A percentile compares a stretch with the other conserved stretches of the same genome.
phyloP scores from a whole-genome alignment of 148 eudicot species.

The Linanthus parryae region DNA sequence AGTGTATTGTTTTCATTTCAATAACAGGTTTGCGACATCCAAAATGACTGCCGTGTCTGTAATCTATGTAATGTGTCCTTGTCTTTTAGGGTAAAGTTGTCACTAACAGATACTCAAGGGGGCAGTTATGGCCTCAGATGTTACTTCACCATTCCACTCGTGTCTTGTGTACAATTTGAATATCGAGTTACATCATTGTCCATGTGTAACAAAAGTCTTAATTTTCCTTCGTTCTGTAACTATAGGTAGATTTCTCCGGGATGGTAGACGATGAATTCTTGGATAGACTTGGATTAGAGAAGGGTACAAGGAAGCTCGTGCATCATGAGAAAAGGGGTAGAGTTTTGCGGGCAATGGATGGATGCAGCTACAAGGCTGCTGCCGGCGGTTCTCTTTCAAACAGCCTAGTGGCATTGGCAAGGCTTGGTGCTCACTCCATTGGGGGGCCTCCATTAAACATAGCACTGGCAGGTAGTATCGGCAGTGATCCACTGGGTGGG shows the following conservation, averaged over 20 bases:
- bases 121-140: not conserved
- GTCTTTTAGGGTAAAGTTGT: too few relatives aligned
- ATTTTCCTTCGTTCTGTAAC: not conserved
- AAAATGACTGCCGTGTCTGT: not conserved
- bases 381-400: slow-evolving; percentile 99
- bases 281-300: slow-evolving; percentile 63
- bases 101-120: too few relatives aligned
- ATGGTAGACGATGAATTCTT: slow-evolving; percentile 76
- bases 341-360: slow-evolving; percentile 94
- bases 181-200: too few relatives aligned
- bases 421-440: slow-evolving; percentile 75
- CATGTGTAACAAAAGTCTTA: not conserved
- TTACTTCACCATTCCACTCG: not conserved
- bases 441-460: slow-evolving; percentile 70
- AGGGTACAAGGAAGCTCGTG: slow-evolving; percentile 85
- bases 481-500: slow-evolving; percentile 95
- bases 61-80: not conserved
- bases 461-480: slow-evolving; percentile 96
- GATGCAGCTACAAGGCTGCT: slow-evolving; percentile 98
- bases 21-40: too few relatives aligned
- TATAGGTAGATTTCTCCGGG: slow-evolving; percentile 95
- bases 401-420: slow-evolving; percentile 91
- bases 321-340: slow-evolving; percentile 94
- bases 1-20: too few relatives aligned
- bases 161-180: too few relatives aligned